A percentile compares a stretch with the other conserved stretches of the same genome.
phyloP scores from a whole-genome alignment of 257 asterid species.

The Solanum lycopersicoides region DNA sequence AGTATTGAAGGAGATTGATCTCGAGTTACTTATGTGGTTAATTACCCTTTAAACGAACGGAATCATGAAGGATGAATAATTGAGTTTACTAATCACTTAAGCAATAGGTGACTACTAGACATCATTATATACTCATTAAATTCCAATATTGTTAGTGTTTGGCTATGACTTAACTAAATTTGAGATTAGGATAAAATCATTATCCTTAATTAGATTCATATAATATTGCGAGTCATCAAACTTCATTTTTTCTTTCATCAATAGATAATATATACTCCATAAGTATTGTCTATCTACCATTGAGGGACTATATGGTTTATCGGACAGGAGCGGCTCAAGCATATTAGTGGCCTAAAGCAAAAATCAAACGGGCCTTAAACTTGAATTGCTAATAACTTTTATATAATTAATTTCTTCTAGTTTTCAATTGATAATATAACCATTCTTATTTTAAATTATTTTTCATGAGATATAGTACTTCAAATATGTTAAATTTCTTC shows the following conservation, averaged over 20 bases:
- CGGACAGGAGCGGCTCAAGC: too few species aligned
- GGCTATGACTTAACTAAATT: not conserved
- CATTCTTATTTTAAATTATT: too few species aligned
- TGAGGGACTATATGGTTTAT: too few species aligned
- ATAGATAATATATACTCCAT: not conserved
- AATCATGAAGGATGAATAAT: not conserved
- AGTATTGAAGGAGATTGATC: too few species aligned
- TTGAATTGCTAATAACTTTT: too few species aligned
- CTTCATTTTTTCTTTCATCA: not conserved
- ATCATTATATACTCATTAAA: not conserved
- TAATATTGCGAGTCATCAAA: not conserved
- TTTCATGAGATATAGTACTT: too few species aligned
- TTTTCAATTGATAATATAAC: too few species aligned
- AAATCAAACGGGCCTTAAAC: too few species aligned
- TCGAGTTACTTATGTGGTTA: not conserved
- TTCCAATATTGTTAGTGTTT: not conserved
- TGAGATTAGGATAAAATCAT: not conserved
- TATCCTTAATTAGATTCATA: not conserved
- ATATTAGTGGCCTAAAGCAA: too few species aligned
- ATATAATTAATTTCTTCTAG: too few species aligned
- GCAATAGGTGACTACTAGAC: not conserved
- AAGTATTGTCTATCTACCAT: too few species aligned
- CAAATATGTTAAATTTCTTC: too few species aligned
- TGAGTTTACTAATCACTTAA: not conserved
- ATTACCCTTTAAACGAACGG: not conserved